These are phyloP conservation scores for Cryphonectria naterciae DNA, from an alignment of 2,329 filamentous ascomycete genomes.

Conservation along the genomic window DNA sequence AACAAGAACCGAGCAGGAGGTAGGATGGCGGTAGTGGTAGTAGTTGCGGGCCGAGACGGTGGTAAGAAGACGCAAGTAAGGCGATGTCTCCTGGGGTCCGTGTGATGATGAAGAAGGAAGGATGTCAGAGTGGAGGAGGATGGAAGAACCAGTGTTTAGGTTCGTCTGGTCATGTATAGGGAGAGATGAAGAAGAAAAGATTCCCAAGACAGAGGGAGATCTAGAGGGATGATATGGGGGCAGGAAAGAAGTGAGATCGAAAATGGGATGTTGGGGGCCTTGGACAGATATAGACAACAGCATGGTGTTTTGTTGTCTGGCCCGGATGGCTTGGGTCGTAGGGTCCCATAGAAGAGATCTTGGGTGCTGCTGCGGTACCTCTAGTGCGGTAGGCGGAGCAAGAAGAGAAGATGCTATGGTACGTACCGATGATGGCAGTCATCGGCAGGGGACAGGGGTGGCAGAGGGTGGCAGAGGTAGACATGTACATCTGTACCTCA, in stretches of 20 bases:
- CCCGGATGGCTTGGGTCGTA: slow-evolving; percentile 24
- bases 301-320: slow-evolving; percentile 28
- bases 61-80: background rate
- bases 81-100: slow-evolving; percentile 7
- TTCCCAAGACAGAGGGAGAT: background rate
- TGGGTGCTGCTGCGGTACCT: slow-evolving; percentile 6
- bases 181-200: background rate
- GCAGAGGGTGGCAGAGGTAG: background rate
- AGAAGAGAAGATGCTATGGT: background rate
- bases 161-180: slow-evolving; percentile 2
- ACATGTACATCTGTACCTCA: slow-evolving; percentile 4
- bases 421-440: background rate
- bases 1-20: background rate
- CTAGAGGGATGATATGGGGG: slow-evolving; percentile 17
- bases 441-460: background rate
- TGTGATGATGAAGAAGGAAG: background rate
- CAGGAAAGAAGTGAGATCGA: slow-evolving; percentile 5
- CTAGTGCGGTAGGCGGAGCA: slow-evolving; percentile 9
- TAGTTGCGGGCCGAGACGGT: background rate
- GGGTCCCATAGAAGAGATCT: slow-evolving; percentile 16
- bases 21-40: slow-evolving; percentile 9
- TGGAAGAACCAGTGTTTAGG: background rate
- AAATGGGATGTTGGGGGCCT: slow-evolving; percentile 24
- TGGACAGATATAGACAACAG: slow-evolving; percentile 27
- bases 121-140: slow-evolving; percentile 18